Conservation (phyloP, 164 flowering plant genomes). For the Liquidambar formosana region DNA sequence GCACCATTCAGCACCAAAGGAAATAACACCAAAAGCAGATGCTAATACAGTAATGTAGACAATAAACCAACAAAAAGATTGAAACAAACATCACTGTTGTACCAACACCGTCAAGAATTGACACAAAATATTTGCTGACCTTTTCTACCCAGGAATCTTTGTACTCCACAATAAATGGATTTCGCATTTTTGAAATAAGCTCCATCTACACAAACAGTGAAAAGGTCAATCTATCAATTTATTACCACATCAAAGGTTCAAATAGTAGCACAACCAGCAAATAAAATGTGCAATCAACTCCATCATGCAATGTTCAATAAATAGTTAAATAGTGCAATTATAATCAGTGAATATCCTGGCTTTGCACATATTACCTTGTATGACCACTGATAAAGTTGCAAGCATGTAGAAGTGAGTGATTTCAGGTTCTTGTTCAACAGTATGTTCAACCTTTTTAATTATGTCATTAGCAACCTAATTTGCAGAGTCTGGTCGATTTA, state of each 20-base stretch:
- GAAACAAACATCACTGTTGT: neutral
- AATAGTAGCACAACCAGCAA: slow-evolving; percentile 7
- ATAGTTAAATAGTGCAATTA: no score
- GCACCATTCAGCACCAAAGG: neutral
- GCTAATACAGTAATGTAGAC: neutral
- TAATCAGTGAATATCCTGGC: neutral
- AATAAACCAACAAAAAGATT: neutral
- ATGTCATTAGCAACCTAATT: no score
- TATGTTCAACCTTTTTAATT: no score
- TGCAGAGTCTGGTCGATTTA: no score
- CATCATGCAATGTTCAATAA: neutral
- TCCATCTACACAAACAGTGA: slow-evolving; percentile 75
- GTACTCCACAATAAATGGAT: slow-evolving; percentile 95
- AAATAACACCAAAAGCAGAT: neutral
- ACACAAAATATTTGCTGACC: slow-evolving; percentile 40
- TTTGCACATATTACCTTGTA: neutral
- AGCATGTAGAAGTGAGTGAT: no score
- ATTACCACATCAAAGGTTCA: neutral
- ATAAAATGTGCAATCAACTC: neutral
- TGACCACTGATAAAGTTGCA: no score
- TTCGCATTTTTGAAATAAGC: slow-evolving; percentile 78
- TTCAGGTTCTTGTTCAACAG: no score
- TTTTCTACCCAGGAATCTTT: slow-evolving; percentile 99
- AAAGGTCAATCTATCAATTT: slow-evolving; percentile 11
- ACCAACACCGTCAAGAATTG: neutral